Conservation (phyloP, 306 rosid species). For the Alnus rubra region DNA sequence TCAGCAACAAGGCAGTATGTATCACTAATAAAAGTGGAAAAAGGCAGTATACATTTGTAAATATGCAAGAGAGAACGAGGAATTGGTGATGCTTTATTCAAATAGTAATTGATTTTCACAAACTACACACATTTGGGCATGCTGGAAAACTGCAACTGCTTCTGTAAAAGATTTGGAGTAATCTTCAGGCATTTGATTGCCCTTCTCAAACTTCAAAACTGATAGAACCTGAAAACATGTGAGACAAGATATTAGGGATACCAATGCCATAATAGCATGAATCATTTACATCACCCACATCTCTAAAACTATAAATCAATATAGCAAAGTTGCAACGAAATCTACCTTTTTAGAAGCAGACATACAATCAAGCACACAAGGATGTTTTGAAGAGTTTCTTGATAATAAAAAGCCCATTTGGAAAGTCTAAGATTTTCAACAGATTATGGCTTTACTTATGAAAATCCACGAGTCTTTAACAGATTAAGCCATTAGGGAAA, state of each 20-base stretch:
- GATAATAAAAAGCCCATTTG: neutral
- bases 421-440: neutral
- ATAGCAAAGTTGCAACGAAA: neutral
- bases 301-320: neutral
- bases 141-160: slow-evolving; percentile 82
- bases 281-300: neutral
- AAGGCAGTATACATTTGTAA: neutral
- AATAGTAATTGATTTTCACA: neutral
- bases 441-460: neutral
- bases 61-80: neutral
- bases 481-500: neutral
- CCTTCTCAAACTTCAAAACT: slow-evolving; percentile 70
- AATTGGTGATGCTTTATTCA: neutral
- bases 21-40: slow-evolving; percentile 5
- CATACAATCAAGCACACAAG: neutral
- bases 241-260: neutral
- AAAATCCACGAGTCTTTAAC: neutral
- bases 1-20: slow-evolving; percentile 25
- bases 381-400: neutral
- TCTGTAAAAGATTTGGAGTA: slow-evolving; percentile 69
- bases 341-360: neutral
- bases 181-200: slow-evolving; percentile 70
- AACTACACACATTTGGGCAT: slow-evolving; percentile 72
- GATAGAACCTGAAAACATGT: slow-evolving; percentile 64
- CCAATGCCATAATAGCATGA: neutral